Percentiles rank a stretch among this genome's conserved stretches.
Evolutionary conservation across 78 protist species (phyloP).

Genomic region (Creolimax fragrantissima): DNA sequence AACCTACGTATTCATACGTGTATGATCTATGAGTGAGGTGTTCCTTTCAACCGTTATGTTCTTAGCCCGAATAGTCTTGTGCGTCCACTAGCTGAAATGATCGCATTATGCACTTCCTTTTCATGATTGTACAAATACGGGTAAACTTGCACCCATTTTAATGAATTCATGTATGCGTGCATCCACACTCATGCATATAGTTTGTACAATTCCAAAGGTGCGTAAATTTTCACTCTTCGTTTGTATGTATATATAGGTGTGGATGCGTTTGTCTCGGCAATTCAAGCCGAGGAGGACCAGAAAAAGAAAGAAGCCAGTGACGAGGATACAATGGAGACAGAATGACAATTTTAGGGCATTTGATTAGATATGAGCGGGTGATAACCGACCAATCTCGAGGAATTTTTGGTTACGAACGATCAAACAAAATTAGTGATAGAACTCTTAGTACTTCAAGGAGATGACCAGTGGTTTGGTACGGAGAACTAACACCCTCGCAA

Average conservation of each 20-base stretch:
- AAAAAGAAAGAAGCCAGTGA: background rate
- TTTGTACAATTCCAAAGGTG: background rate
- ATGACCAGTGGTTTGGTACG: background rate
- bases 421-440: too few relatives aligned
- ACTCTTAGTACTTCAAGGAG: background rate
- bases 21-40: too few relatives aligned
- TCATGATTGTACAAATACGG: too few relatives aligned
- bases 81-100: too few relatives aligned
- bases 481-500: too few relatives aligned
- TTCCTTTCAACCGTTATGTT: too few relatives aligned
- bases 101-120: too few relatives aligned
- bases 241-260: background rate
- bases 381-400: background rate
- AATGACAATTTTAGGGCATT: background rate
- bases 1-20: too few relatives aligned
- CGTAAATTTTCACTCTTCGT: background rate
- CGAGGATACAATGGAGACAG: background rate
- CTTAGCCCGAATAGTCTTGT: too few relatives aligned
- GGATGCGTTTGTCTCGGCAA: background rate
- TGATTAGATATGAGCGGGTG: background rate
- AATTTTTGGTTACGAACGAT: background rate
- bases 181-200: too few relatives aligned
- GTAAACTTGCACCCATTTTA: too few relatives aligned
- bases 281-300: background rate
- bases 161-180: too few relatives aligned